Conservation (phyloP, 2,329 filamentous ascomycete species). For the Venturiaceae sp. region DNA sequence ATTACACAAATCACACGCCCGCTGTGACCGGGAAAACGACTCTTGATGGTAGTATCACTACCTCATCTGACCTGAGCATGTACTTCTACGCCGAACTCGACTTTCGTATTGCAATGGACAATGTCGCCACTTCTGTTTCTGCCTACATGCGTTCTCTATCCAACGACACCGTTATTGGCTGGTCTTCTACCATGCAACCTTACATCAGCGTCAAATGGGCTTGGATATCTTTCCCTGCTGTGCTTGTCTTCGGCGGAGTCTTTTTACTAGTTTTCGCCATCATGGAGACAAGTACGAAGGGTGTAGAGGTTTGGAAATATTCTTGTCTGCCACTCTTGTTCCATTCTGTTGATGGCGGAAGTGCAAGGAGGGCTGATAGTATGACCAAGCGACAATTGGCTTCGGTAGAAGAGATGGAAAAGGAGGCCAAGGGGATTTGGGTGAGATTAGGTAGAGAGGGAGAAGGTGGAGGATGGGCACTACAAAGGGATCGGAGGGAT, state of each 20-base stretch:
- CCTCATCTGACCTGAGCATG: neutral
- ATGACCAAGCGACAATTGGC: neutral
- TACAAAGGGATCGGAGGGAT: neutral
- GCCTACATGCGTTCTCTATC: neutral
- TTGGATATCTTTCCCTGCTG: slow-evolving; percentile 18
- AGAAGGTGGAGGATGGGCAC: neutral
- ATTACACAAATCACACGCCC: neutral
- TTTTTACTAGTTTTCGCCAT: slow-evolving; percentile 18
- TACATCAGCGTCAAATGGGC: slow-evolving; percentile 15
- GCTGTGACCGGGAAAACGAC: neutral
- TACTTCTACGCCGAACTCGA: neutral
- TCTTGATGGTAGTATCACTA: neutral
- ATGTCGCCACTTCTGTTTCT: neutral
- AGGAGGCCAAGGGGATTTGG: neutral
- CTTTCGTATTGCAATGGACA: neutral
- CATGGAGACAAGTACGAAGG: slow-evolving; percentile 12
- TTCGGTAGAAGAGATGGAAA: neutral
- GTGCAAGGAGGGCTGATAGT: neutral
- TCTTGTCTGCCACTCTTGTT: slow-evolving; percentile 19
- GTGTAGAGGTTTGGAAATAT: slow-evolving; percentile 19
- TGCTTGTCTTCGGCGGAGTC: slow-evolving; percentile 13
- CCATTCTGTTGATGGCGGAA: neutral
- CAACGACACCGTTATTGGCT: neutral
- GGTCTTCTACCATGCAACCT: slow-evolving; percentile 6
- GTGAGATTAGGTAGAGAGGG: neutral